phyloP scores from a whole-genome alignment of 2,329 filamentous ascomycete genomes.

The Cladophialophora exuberans region DNA sequence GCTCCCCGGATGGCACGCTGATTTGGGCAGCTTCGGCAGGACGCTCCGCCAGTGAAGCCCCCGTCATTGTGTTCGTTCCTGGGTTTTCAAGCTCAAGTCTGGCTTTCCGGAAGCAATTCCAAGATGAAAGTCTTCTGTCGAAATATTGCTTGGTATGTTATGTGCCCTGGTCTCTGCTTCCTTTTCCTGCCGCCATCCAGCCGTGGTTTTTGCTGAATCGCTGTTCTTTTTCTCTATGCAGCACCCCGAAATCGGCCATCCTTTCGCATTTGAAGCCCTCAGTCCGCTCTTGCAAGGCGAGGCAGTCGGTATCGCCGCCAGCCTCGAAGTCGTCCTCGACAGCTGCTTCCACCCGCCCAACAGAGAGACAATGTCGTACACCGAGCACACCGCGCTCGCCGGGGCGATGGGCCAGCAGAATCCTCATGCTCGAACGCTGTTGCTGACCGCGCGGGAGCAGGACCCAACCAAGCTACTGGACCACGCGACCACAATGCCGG shows the following conservation, averaged over 20 bases:
- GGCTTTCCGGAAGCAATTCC: neutral
- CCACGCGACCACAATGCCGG: neutral
- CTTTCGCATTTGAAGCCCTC: neutral
- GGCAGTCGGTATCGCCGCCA: neutral
- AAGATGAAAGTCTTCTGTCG: neutral
- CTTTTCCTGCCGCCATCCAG: too few species aligned
- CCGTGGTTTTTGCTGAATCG: too few species aligned
- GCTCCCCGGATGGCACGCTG: neutral
- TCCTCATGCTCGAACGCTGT: neutral
- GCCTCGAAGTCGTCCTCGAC: neutral
- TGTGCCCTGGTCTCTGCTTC: too few species aligned
- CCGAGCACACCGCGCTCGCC: neutral
- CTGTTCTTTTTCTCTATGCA: neutral
- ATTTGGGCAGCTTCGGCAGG: neutral
- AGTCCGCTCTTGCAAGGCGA: neutral
- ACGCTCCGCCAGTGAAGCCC: neutral
- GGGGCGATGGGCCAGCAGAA: neutral
- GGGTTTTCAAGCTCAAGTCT: neutral
- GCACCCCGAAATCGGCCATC: neutral
- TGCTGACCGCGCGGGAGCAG: neutral
- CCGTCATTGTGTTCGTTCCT: neutral
- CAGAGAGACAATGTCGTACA: neutral
- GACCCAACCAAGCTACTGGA: neutral
- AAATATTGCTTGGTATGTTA: neutral
- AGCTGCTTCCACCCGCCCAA: neutral